Percentiles rank a stretch among this genome's conserved stretches.
Evolutionary conservation across 2,329 filamentous ascomycete genomes (phyloP).

Genomic region (Xylariaceae sp.): DNA sequence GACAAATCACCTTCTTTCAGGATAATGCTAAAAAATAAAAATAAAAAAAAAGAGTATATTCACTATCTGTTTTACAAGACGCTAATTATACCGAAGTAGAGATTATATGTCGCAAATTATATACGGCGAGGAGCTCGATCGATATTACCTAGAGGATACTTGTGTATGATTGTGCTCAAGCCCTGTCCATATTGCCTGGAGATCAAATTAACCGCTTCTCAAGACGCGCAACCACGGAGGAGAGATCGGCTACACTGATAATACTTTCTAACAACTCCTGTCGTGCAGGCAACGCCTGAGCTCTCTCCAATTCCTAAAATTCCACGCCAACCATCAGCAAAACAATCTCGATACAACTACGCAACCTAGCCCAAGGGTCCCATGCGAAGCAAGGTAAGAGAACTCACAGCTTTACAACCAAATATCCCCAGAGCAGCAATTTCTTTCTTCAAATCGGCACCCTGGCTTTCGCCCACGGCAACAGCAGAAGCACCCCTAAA

Average conservation of each 20-base stretch:
- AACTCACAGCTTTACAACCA: conserved; percentile 12
- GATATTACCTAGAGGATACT: not conserved
- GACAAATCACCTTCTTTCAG: too few relatives aligned
- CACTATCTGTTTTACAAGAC: not conserved
- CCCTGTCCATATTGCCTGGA: not conserved
- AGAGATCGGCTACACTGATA: not conserved
- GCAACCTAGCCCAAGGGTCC: not conserved
- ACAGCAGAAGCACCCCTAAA: not conserved
- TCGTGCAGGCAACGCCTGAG: conserved; percentile 1
- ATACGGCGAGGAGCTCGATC: not conserved
- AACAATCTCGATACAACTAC: not conserved
- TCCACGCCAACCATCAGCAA: not conserved
- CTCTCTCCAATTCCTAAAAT: conserved; percentile 5
- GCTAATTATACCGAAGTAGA: not conserved
- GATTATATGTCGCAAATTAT: not conserved
- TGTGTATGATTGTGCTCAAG: not conserved
- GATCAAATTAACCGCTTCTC: conserved; percentile 1
- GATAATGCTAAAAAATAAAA: too few relatives aligned
- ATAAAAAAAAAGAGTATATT: not conserved
- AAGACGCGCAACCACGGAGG: conserved; percentile 9
- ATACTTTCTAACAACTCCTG: conserved; percentile 8
- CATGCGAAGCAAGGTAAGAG: not conserved
- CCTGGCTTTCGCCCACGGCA: conserved; percentile 3
- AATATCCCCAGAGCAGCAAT: conserved; percentile 8
- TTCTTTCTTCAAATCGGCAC: conserved; percentile 5